Evolutionary conservation across 2,329 filamentous ascomycete species (phyloP).

Genomic region (Fusarium sp.): DNA sequence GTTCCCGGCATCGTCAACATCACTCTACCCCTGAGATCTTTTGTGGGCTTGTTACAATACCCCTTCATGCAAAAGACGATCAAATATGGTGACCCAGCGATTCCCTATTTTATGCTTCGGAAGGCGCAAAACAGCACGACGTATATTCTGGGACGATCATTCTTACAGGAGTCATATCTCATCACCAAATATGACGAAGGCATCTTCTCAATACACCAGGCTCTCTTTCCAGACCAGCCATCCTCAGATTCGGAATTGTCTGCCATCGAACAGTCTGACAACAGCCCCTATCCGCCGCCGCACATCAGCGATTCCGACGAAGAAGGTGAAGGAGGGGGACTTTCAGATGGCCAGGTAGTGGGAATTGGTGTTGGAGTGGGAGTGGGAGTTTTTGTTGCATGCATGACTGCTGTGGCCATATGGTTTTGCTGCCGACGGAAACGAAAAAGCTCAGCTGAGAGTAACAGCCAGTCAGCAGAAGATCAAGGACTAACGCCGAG

Average conservation of each 20-base stretch:
- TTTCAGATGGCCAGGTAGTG: constrained; percentile 60
- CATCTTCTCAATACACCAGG: constrained; percentile 70
- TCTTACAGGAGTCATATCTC: constrained; percentile 78
- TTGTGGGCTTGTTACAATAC: constrained; percentile 65
- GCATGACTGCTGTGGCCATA: constrained; percentile 47
- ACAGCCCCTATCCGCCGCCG: constrained; percentile 64
- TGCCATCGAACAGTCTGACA: constrained; percentile 59
- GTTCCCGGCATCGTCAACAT: constrained; percentile 69
- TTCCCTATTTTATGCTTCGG: constrained; percentile 77
- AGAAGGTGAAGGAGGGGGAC: constrained; percentile 29
- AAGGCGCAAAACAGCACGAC: constrained; percentile 67
- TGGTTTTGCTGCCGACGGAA: constrained; percentile 56
- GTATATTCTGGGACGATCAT: constrained; percentile 76
- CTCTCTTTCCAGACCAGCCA: constrained; percentile 64
- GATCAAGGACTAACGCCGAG: constrained; percentile 57
- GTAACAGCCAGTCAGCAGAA: constrained; percentile 46
- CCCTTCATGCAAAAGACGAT: constrained; percentile 63
- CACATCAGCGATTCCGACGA: constrained; percentile 21
- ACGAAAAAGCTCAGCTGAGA: constrained; percentile 48
- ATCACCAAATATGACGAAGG: constrained; percentile 69
- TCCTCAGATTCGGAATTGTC: constrained; percentile 58
- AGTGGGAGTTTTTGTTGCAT: constrained; percentile 55
- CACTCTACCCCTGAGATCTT: constrained; percentile 66
- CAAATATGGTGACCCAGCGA: constrained; percentile 59
- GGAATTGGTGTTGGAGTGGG: constrained; percentile 65